A percentile compares a stretch with the other conserved stretches of the same genome.
Evolutionary conservation across 164 flowering plant species (phyloP).

Genomic region (Akebia trifoliata): DNA sequence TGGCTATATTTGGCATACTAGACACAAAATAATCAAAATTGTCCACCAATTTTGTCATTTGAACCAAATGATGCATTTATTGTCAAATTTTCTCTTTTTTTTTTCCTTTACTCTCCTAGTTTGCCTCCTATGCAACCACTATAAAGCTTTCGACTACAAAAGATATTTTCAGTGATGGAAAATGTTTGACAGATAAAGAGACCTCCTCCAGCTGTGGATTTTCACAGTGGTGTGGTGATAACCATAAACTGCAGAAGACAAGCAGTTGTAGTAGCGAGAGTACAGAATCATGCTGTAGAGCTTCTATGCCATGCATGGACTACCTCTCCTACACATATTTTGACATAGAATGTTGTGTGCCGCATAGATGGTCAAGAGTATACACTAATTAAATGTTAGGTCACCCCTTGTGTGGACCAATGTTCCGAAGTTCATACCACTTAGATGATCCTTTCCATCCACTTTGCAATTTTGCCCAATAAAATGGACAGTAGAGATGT

Average conservation of each 20-base stretch:
- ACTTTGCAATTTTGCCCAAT: neutral
- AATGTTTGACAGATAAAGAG: no score
- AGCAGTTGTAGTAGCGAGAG: neutral
- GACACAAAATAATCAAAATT: neutral
- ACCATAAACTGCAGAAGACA: neutral
- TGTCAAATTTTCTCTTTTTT: neutral
- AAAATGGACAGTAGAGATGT: neutral
- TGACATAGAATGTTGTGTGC: neutral
- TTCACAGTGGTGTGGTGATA: neutral
- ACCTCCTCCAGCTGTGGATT: neutral
- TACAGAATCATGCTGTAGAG: neutral
- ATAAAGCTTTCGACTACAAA: neutral
- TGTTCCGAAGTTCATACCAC: neutral
- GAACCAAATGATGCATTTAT: neutral
- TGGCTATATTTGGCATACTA: neutral
- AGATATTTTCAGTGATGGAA: neutral
- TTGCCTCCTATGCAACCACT: neutral
- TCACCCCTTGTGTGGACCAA: neutral
- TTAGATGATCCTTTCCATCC: neutral
- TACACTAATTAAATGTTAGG: neutral
- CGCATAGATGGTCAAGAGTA: neutral
- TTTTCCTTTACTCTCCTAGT: neutral
- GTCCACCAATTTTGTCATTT: neutral
- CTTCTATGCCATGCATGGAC: slow-evolving; percentile 1
- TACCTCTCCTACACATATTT: neutral